phyloP scores from a whole-genome alignment of 805 yeast species.

The Metschnikowia amazonensis region DNA sequence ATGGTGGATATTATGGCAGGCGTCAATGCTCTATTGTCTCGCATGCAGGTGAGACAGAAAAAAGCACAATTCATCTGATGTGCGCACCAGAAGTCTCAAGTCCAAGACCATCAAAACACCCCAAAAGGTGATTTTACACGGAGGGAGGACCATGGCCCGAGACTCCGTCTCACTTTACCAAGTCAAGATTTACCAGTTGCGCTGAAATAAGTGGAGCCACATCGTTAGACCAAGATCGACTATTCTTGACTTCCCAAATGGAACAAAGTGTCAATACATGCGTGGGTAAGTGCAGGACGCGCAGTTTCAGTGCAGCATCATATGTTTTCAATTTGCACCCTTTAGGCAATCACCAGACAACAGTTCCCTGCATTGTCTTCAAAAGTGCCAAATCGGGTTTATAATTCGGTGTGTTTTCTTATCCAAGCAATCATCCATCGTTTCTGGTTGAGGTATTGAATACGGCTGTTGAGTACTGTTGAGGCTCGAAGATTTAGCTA shows the following conservation, averaged over 20 bases:
- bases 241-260: background rate
- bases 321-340: background rate
- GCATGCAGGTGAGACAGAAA: background rate
- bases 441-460: background rate
- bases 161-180: background rate
- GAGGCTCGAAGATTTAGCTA: background rate
- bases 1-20: background rate
- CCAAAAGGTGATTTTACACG: background rate
- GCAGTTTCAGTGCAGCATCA: background rate
- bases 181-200: background rate
- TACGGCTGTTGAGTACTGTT: background rate
- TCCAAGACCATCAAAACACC: background rate
- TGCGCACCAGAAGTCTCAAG: background rate
- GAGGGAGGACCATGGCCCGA: background rate
- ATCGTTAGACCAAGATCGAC: background rate
- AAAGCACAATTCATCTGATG: background rate
- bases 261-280: background rate
- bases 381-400: conserved; percentile 5
- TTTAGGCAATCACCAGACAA: background rate
- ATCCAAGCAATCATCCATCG: background rate
- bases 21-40: background rate
- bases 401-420: background rate
- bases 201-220: background rate
- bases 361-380: conserved; percentile 1
- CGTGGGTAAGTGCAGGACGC: background rate